phyloP scores from a whole-genome alignment of 2,329 filamentous ascomycete genomes.

The Pseudovirgaria hyperparasitica region DNA sequence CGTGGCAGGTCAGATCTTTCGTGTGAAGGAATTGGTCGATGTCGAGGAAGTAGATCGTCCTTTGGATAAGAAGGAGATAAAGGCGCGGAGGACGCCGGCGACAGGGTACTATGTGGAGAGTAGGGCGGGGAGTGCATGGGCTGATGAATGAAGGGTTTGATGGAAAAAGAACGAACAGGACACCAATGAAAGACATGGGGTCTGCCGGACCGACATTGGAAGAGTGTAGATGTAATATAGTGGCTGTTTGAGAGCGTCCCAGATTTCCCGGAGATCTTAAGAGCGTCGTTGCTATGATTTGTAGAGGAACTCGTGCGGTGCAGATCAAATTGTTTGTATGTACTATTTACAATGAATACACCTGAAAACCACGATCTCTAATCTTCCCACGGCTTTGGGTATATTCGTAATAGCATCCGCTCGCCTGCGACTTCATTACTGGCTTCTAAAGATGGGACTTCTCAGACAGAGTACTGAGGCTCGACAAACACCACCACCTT shows the following conservation, averaged over 20 bases:
- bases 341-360: background rate
- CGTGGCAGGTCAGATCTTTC: slow-evolving; percentile 81
- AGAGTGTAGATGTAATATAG: too few relatives aligned
- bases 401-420: background rate
- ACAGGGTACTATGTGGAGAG: slow-evolving; percentile 71
- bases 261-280: background rate
- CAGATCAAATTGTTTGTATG: slow-evolving; percentile 1
- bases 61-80: slow-evolving; percentile 55
- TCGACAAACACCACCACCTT: too few relatives aligned
- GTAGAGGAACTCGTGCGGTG: slow-evolving; percentile 2
- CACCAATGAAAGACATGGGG: too few relatives aligned
- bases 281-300: background rate
- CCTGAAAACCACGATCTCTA: background rate
- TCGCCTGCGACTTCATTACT: background rate
- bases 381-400: background rate
- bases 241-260: too few relatives aligned
- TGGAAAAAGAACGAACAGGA: too few relatives aligned
- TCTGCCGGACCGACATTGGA: too few relatives aligned
- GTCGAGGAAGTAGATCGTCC: slow-evolving; percentile 63
- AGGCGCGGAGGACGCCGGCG: slow-evolving; percentile 59
- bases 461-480: background rate
- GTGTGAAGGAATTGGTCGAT: slow-evolving; percentile 81
- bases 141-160: too few relatives aligned
- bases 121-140: slow-evolving; percentile 20
- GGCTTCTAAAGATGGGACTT: background rate